These are phyloP conservation scores for Cicer arietinum DNA, from an alignment of 306 rosid species.

Conservation along the genomic window DNA sequence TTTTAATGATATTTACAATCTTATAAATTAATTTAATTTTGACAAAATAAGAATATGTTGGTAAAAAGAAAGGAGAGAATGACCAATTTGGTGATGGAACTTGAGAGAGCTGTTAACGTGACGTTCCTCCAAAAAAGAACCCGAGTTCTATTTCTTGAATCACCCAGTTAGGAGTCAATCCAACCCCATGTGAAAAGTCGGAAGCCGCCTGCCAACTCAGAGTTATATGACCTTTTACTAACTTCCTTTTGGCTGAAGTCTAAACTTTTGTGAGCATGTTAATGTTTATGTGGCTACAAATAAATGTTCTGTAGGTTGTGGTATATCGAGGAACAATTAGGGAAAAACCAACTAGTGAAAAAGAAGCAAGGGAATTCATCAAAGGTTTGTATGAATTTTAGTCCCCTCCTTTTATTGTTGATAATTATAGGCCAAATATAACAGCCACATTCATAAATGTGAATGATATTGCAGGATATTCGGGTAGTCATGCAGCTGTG, in stretches of 20 bases:
- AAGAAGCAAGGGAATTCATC: slow-evolving; percentile 86
- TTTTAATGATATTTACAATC: slow-evolving; percentile 21
- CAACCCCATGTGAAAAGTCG: background rate
- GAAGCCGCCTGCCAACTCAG: background rate
- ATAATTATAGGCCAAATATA: background rate
- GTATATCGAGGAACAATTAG: slow-evolving; percentile 77
- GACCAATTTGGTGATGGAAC: background rate
- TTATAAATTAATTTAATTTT: background rate
- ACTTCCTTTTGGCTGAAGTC: slow-evolving; percentile 34
- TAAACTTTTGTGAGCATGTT: slow-evolving; percentile 30
- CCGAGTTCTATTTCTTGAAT: background rate
- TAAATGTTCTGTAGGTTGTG: slow-evolving; percentile 75
- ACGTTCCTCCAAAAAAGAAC: background rate
- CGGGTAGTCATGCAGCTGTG: slow-evolving; percentile 84
- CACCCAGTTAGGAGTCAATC: background rate
- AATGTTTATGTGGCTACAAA: slow-evolving; percentile 44
- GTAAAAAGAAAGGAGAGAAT: slow-evolving; percentile 24
- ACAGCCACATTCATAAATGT: slow-evolving; percentile 36
- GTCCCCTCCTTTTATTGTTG: slow-evolving; percentile 34
- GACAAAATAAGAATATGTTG: slow-evolving; percentile 2
- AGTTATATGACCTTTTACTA: slow-evolving; percentile 19
- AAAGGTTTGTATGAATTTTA: slow-evolving; percentile 61
- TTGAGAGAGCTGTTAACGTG: background rate
- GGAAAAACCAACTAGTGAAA: slow-evolving; percentile 82
- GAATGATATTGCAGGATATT: slow-evolving; percentile 70